Evolutionary conservation across 768 basidiomycete genomes (phyloP).

Genomic region (Zangia roseola): DNA sequence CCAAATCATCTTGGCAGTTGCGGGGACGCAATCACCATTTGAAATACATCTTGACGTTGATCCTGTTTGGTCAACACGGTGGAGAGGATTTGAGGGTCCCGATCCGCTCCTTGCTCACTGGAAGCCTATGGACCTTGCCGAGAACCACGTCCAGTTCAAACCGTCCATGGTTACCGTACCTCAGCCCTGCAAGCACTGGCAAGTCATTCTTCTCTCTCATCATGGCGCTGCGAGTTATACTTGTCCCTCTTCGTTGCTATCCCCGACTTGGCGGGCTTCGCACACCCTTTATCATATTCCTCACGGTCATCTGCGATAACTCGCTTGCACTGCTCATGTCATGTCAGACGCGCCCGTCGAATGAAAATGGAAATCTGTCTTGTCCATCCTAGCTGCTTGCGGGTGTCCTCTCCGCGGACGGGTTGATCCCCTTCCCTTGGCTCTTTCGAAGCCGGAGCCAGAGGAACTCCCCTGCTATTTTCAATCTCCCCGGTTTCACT

Average conservation of each 20-base stretch:
- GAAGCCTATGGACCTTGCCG: constrained; percentile 4
- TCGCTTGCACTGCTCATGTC: constrained; percentile 15
- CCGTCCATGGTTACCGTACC: too few species aligned
- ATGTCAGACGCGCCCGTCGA: constrained; percentile 5
- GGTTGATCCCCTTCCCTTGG: constrained; percentile 18
- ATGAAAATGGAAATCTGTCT: constrained; percentile 3
- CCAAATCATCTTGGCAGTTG: constrained; percentile 20
- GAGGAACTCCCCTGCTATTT: constrained; percentile 9
- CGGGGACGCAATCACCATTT: constrained; percentile 17
- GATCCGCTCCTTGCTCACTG: constrained; percentile 3
- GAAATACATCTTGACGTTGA: constrained; percentile 13
- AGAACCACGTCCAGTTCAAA: too few species aligned
- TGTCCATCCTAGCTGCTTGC: background rate
- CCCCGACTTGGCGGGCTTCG: constrained; percentile 16
- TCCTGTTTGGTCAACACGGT: constrained; percentile 9
- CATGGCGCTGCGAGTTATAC: constrained; percentile 20
- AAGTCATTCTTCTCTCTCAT: constrained; percentile 17
- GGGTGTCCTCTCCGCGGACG: constrained; percentile 25
- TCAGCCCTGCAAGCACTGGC: background rate
- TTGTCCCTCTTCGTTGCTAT: constrained; percentile 20
- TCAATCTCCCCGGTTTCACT: constrained; percentile 2
- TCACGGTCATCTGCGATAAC: constrained; percentile 22
- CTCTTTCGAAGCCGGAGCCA: constrained; percentile 14
- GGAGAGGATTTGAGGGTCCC: constrained; percentile 12
- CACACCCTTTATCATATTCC: constrained; percentile 15